These are phyloP conservation scores for Scedosporium dehoogii DNA, from an alignment of 2,329 filamentous ascomycete species.

Conservation along the genomic window DNA sequence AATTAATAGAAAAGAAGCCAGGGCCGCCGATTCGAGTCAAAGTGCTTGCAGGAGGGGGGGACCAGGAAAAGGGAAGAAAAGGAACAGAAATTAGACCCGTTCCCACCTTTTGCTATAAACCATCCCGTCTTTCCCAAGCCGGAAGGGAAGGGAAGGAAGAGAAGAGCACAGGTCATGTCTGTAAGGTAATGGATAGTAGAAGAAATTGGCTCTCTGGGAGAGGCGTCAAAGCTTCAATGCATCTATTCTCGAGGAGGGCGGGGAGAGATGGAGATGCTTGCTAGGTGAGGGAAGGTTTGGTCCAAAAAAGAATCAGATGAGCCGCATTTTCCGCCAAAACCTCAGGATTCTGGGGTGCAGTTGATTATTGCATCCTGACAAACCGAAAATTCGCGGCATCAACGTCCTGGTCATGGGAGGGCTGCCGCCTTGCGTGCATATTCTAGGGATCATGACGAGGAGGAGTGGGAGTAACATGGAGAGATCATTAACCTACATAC, in stretches of 20 bases:
- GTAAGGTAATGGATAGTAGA: too few species aligned
- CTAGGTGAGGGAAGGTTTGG: too few species aligned
- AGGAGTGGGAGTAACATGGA: background rate
- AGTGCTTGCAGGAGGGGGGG: constrained; percentile 4
- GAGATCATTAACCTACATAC: background rate
- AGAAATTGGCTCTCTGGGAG: too few species aligned
- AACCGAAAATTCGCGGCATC: background rate
- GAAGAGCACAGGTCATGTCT: background rate
- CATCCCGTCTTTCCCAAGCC: background rate
- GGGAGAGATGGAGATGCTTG: too few species aligned
- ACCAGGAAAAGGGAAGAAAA: background rate
- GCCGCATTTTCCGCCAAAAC: background rate
- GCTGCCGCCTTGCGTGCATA: background rate
- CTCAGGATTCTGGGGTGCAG: background rate
- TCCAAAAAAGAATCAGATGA: too few species aligned
- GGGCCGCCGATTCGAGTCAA: background rate
- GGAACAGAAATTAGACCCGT: background rate
- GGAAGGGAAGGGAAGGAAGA: background rate
- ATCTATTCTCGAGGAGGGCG: too few species aligned
- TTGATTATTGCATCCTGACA: background rate
- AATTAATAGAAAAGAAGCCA: background rate
- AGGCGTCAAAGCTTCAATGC: too few species aligned
- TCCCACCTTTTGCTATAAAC: background rate
- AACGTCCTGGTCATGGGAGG: background rate
- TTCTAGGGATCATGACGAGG: background rate